Conservation (phyloP, 2,329 filamentous ascomycete species). For the Fusarium xyrophilum region DNA sequence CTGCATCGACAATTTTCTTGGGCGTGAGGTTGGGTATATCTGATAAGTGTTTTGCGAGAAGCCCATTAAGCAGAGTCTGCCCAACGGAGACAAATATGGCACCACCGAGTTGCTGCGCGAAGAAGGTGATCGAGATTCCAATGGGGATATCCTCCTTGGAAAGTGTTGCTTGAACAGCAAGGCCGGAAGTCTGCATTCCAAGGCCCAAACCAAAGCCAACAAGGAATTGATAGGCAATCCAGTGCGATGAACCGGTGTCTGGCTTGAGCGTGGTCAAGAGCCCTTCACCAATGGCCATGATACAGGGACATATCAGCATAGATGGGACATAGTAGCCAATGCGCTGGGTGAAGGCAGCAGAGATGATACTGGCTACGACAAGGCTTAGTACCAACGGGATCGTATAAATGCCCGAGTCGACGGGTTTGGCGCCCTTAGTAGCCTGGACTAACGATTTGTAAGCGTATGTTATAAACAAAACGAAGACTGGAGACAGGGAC, state of each 20-base stretch:
- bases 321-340: slow-evolving; percentile 67
- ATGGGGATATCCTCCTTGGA: slow-evolving; percentile 59
- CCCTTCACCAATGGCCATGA: slow-evolving; percentile 61
- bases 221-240: slow-evolving; percentile 67
- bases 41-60: slow-evolving; percentile 50
- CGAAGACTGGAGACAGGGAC: background rate
- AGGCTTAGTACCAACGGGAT: slow-evolving; percentile 64
- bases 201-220: slow-evolving; percentile 65
- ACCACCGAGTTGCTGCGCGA: slow-evolving; percentile 65
- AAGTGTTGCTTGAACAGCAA: slow-evolving; percentile 64
- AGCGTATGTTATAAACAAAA: slow-evolving; percentile 7
- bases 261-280: slow-evolving; percentile 64
- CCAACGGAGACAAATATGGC: slow-evolving; percentile 65
- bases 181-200: slow-evolving; percentile 63
- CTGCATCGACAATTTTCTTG: slow-evolving; percentile 52
- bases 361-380: slow-evolving; percentile 58
- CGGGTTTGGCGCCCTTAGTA: slow-evolving; percentile 58
- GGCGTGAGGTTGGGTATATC: slow-evolving; percentile 54
- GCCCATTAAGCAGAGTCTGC: slow-evolving; percentile 59
- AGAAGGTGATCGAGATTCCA: slow-evolving; percentile 63
- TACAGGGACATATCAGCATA: slow-evolving; percentile 59
- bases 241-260: slow-evolving; percentile 55
- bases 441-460: slow-evolving; percentile 57
- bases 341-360: slow-evolving; percentile 57
- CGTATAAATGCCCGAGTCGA: slow-evolving; percentile 64